Percentiles rank a stretch among this genome's conserved stretches.
Conservation (phyloP, 805 yeast genomes). For the Brettanomyces custersianus region DNA sequence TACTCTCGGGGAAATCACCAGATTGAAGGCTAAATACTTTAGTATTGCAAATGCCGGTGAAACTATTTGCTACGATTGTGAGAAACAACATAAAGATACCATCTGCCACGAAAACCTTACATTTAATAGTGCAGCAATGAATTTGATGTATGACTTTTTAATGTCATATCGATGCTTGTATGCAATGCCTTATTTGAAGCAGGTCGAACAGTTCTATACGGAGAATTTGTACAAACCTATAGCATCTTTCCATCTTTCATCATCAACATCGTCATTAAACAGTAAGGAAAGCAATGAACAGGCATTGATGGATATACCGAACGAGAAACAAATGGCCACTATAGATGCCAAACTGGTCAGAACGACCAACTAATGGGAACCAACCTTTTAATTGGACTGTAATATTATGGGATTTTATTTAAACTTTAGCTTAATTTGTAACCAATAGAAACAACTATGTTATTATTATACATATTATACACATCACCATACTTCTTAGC, state of each 20-base stretch:
- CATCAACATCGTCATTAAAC: conserved; percentile 8
- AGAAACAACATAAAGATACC: conserved; percentile 15
- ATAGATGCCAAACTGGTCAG: too few relatives aligned
- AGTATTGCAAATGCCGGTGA: conserved; percentile 28
- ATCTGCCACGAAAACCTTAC: conserved; percentile 22
- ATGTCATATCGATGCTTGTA: conserved; percentile 23
- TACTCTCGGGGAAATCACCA: conserved; percentile 24
- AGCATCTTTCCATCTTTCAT: conserved; percentile 8
- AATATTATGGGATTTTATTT: too few relatives aligned
- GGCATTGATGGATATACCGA: too few relatives aligned
- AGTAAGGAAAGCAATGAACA: too few relatives aligned
- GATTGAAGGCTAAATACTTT: conserved; percentile 20
- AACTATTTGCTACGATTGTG: conserved; percentile 25
- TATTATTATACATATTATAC: background rate
- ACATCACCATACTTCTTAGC: background rate
- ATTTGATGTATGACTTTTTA: conserved; percentile 25
- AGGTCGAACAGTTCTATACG: conserved; percentile 23
- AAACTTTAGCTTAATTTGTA: too few relatives aligned
- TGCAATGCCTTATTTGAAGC: conserved; percentile 24
- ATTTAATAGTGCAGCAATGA: conserved; percentile 16
- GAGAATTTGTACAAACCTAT: conserved; percentile 23
- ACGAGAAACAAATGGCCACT: too few relatives aligned
- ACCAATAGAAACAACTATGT: too few relatives aligned
- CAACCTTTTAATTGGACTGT: too few relatives aligned
- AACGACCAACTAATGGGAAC: too few relatives aligned